These are phyloP conservation scores for Penicillium goetzii DNA, from an alignment of 495 filamentous ascomycete species.

Conservation along the genomic window DNA sequence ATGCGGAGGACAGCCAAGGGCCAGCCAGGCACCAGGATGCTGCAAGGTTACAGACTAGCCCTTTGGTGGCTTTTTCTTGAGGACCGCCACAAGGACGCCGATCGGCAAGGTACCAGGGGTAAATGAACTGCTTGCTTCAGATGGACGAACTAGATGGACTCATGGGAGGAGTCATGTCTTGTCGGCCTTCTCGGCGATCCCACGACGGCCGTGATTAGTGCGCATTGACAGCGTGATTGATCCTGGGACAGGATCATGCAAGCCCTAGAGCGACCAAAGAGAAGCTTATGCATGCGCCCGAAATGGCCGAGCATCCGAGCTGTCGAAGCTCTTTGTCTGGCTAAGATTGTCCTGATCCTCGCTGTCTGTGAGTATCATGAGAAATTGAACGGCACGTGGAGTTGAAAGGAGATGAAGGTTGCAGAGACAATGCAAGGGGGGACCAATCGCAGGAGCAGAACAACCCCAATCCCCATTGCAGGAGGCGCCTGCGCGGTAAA, in stretches of 20 bases:
- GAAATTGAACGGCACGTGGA: conserved; percentile 27
- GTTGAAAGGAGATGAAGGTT: conserved; percentile 18
- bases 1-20: conserved; percentile 23
- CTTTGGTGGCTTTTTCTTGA: conserved; percentile 26
- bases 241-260: conserved; percentile 11
- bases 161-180: conserved; percentile 26
- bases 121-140: conserved; percentile 11
- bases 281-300: conserved; percentile 31
- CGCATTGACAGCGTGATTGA: conserved; percentile 8
- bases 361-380: conserved; percentile 17
- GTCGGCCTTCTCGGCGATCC: neutral
- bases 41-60: conserved; percentile 35
- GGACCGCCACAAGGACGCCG: conserved; percentile 27
- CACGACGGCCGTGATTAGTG: neutral
- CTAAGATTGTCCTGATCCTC: conserved; percentile 13
- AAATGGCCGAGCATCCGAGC: conserved; percentile 22
- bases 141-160: conserved; percentile 4
- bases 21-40: conserved; percentile 25
- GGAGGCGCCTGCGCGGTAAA: conserved; percentile 11
- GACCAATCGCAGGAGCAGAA: conserved; percentile 5
- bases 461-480: conserved; percentile 14
- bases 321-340: conserved; percentile 10
- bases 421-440: conserved; percentile 27
- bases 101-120: conserved; percentile 35
- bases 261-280: conserved; percentile 11